Percentiles rank a stretch among this genome's conserved stretches.
phyloP scores from a whole-genome alignment of 2,329 filamentous ascomycete species.

The Biscogniauxia marginata region DNA sequence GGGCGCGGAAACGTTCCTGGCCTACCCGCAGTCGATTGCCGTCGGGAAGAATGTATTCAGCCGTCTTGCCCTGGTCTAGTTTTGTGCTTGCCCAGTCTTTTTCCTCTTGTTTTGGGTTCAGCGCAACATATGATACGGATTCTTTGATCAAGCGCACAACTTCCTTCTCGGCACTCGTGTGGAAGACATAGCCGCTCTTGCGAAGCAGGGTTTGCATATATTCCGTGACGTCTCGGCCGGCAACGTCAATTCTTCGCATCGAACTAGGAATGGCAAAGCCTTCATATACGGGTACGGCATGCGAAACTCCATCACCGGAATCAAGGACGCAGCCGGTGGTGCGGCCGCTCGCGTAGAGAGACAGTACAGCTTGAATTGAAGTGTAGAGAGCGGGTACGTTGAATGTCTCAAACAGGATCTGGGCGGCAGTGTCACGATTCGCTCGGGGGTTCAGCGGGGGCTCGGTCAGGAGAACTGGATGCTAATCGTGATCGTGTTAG shows the following conservation, averaged over 20 bases:
- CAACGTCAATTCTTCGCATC: constrained; percentile 93
- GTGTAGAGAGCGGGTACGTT: constrained; percentile 96
- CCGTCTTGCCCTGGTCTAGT: constrained; percentile 71
- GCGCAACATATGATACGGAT: constrained; percentile 84
- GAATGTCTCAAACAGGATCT: constrained; percentile 98
- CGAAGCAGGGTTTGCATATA: constrained; percentile 86
- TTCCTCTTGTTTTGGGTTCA: constrained; percentile 90
- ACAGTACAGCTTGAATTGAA: constrained; percentile 94
- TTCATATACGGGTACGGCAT: constrained; percentile 96
- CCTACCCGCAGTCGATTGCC: constrained; percentile 91
- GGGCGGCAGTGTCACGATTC: constrained; percentile 93
- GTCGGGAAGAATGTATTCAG: constrained; percentile 88
- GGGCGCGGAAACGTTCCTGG: constrained; percentile 89
- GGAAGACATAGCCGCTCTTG: constrained; percentile 91
- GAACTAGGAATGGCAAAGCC: constrained; percentile 96
- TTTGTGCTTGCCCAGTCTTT: constrained; percentile 90
- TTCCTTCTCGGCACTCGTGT: constrained; percentile 98
- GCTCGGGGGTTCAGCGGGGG: constrained; percentile 91
- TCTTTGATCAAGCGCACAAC: constrained; percentile 98
- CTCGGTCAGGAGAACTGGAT: constrained; percentile 94
- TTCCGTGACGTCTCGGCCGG: constrained; percentile 93
- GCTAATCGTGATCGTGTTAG: constrained; percentile 47
- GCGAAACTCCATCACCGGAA: constrained; percentile 92
- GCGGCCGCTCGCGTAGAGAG: constrained; percentile 90
- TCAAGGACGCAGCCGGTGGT: constrained; percentile 96